Percentiles rank a stretch among this genome's conserved stretches.
phyloP scores from a whole-genome alignment of 345 rosid genomes.

The Syzygium aqueum region DNA sequence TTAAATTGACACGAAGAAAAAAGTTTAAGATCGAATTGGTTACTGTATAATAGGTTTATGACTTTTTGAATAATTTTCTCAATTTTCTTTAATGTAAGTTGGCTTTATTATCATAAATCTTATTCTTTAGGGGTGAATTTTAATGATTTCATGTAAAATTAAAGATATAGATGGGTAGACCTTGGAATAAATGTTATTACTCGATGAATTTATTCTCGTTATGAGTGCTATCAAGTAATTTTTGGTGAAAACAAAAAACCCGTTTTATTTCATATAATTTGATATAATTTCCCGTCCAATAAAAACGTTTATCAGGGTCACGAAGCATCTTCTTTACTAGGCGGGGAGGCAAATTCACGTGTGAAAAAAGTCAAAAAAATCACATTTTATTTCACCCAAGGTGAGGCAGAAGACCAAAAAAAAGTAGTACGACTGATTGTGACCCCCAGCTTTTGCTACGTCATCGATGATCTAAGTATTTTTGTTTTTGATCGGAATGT shows the following conservation, averaged over 20 bases:
- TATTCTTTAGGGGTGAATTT: too few relatives aligned
- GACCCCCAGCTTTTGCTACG: not conserved
- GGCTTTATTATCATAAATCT: too few relatives aligned
- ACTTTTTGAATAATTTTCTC: too few relatives aligned
- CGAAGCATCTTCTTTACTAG: not conserved
- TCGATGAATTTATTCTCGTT: not conserved
- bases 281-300: not conserved
- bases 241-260: not conserved
- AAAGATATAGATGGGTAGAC: not conserved
- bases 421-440: not conserved
- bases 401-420: not conserved
- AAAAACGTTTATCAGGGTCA: not conserved
- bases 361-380: not conserved
- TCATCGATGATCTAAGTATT: not conserved
- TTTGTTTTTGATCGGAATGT: not conserved
- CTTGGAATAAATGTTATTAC: not conserved
- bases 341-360: not conserved
- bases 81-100: too few relatives aligned
- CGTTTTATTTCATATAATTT: not conserved
- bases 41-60: too few relatives aligned
- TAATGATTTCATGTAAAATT: not conserved
- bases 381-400: not conserved
- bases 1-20: too few relatives aligned
- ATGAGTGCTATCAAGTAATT: not conserved
- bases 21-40: too few relatives aligned